Percentiles rank a stretch among this genome's conserved stretches.
These are phyloP conservation scores for Graphilbum fragrans DNA, from an alignment of 2,329 filamentous ascomycete genomes.

Conservation along the genomic window DNA sequence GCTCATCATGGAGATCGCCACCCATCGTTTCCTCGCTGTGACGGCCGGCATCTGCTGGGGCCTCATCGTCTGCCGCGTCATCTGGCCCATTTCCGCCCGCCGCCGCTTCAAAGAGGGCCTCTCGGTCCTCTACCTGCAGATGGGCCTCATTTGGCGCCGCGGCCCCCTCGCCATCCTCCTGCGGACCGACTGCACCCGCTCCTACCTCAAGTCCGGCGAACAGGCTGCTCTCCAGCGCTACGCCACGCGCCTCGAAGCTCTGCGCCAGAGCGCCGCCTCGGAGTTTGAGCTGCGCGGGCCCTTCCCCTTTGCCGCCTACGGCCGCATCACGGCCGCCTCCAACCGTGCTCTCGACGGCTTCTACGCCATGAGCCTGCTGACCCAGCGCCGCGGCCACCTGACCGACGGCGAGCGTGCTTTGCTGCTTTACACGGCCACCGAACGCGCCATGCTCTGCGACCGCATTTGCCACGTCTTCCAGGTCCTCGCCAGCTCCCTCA, in stretches of 20 bases:
- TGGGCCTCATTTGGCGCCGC: slow-evolving; percentile 93
- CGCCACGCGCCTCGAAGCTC: slow-evolving; percentile 57
- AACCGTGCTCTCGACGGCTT: slow-evolving; percentile 84
- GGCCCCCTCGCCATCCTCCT: slow-evolving; percentile 71
- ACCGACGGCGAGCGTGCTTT: slow-evolving; percentile 73
- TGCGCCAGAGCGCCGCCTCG: slow-evolving; percentile 60
- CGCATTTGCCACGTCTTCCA: slow-evolving; percentile 80
- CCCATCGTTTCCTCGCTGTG: slow-evolving; percentile 79
- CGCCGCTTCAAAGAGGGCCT: slow-evolving; percentile 81
- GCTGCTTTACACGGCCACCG: slow-evolving; percentile 63
- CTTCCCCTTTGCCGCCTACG: slow-evolving; percentile 65
- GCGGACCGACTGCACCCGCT: slow-evolving; percentile 41
- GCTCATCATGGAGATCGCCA: slow-evolving; percentile 75
- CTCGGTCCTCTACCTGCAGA: slow-evolving; percentile 82
- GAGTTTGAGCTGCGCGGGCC: slow-evolving; percentile 85
- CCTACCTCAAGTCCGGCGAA: slow-evolving; percentile 81
- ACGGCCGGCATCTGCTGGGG: slow-evolving; percentile 85
- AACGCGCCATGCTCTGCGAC: slow-evolving; percentile 70
- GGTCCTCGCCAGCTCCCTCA: slow-evolving; percentile 85
- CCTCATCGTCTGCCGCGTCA: slow-evolving; percentile 72
- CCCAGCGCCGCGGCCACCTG: slow-evolving; percentile 62
- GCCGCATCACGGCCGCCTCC: slow-evolving; percentile 65
- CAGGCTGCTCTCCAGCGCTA: slow-evolving; percentile 81
- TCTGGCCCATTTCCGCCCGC: slow-evolving; percentile 90
- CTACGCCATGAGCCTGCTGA: slow-evolving; percentile 90